phyloP scores from a whole-genome alignment of 345 rosid species.

The Aurinia saxatilis region DNA sequence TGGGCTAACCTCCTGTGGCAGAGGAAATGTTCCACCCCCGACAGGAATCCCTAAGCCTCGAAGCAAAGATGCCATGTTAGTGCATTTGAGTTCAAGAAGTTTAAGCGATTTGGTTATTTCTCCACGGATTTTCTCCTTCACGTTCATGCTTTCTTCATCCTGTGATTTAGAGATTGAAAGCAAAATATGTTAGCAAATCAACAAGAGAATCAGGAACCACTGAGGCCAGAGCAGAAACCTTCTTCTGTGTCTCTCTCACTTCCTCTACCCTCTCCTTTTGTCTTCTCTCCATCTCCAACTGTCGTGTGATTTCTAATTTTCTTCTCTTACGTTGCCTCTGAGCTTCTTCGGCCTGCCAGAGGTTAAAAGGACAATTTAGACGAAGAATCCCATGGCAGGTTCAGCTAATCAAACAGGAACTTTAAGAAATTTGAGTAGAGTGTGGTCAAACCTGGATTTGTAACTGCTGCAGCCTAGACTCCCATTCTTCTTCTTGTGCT shows the following conservation, averaged over 20 bases:
- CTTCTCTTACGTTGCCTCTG: slow-evolving; percentile 61
- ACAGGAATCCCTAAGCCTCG: slow-evolving; percentile 65
- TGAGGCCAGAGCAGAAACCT: slow-evolving; percentile 33
- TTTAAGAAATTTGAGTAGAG: not conserved
- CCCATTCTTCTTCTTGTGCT: slow-evolving; percentile 83
- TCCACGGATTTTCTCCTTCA: slow-evolving; percentile 59
- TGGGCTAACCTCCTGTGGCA: slow-evolving; percentile 48
- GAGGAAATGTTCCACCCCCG: slow-evolving; percentile 46
- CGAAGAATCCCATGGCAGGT: not conserved
- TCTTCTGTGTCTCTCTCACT: slow-evolving; percentile 80
- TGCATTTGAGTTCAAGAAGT: slow-evolving; percentile 48
- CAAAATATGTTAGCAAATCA: slow-evolving; percentile 5
- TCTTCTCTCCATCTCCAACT: slow-evolving; percentile 73
- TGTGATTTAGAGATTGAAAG: slow-evolving; percentile 18
- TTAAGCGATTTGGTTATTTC: slow-evolving; percentile 56
- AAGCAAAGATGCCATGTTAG: slow-evolving; percentile 69
- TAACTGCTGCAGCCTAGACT: slow-evolving; percentile 61
- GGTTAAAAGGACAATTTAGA: not conserved
- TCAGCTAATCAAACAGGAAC: not conserved
- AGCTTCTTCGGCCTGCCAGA: slow-evolving; percentile 71
- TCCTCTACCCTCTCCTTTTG: slow-evolving; percentile 83
- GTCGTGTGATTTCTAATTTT: slow-evolving; percentile 51
- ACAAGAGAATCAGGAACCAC: not conserved
- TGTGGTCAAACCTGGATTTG: slow-evolving; percentile 53
- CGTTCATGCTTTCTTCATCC: slow-evolving; percentile 73